Percentiles rank a stretch among this genome's conserved stretches.
phyloP scores from a whole-genome alignment of 1,284 basidiomycete species.

The Pascua guehoae region DNA sequence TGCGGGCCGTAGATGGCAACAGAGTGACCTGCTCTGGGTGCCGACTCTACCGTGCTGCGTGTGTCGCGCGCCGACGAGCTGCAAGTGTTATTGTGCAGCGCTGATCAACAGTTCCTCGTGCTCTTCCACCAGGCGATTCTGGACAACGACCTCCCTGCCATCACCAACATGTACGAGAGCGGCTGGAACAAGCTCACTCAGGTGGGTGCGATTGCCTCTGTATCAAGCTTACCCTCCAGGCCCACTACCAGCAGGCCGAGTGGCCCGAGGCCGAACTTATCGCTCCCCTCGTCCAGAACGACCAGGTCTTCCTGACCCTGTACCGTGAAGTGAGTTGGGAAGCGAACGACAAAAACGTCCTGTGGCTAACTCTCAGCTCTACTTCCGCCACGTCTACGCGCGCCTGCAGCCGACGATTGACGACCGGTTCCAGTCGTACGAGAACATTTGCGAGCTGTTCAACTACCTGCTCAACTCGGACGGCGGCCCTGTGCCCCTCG shows the following conservation, averaged over 20 bases:
- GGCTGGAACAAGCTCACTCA: constrained; percentile 91
- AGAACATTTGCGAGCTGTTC: constrained; percentile 97
- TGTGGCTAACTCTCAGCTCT: constrained; percentile 25
- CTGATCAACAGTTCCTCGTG: constrained; percentile 69
- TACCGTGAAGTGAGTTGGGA: constrained; percentile 68
- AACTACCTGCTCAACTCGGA: constrained; percentile 97
- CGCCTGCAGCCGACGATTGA: constrained; percentile 91
- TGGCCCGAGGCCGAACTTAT: constrained; percentile 98
- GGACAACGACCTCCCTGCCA: constrained; percentile 81
- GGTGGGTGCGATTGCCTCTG: constrained; percentile 15
- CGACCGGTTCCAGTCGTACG: constrained; percentile 97
- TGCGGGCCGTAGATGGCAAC: too few species aligned
- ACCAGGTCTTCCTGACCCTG: constrained; percentile 90
- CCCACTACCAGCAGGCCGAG: constrained; percentile 88
- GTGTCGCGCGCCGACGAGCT: neutral
- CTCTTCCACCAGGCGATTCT: constrained; percentile 78
- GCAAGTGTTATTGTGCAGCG: neutral
- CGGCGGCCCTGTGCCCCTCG: constrained; percentile 75
- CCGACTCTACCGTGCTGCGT: too few species aligned
- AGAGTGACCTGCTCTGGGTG: too few species aligned
- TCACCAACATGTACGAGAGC: constrained; percentile 86
- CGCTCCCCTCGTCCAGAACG: constrained; percentile 87
- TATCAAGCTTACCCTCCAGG: constrained; percentile 55
- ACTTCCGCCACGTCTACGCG: constrained; percentile 79
- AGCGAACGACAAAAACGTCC: neutral